Evolutionary conservation across 2,329 filamentous ascomycete genomes (phyloP).

Genomic region (Penicillium sclerotiorum): DNA sequence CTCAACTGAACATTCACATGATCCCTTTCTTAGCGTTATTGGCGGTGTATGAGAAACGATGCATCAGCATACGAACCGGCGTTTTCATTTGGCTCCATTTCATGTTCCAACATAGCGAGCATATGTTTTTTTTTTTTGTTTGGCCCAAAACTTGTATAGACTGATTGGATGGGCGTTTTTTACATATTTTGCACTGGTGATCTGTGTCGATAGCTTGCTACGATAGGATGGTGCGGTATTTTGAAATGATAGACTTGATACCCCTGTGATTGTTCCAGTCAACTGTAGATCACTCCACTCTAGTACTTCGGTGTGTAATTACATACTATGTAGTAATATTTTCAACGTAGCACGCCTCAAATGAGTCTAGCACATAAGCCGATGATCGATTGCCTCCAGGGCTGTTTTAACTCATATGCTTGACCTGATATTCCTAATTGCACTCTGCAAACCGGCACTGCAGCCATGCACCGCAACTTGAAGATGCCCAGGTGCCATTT

Average conservation of each 20-base stretch:
- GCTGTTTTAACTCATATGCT: too few species aligned
- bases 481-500: too few species aligned
- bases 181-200: slow-evolving; percentile 20
- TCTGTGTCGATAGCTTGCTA: slow-evolving; percentile 25
- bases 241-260: slow-evolving; percentile 30
- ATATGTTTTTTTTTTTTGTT: slow-evolving; percentile 9
- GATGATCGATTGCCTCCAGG: too few species aligned
- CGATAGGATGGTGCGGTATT: slow-evolving; percentile 18
- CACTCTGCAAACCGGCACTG: too few species aligned
- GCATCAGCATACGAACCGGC: slow-evolving; percentile 26
- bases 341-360: too few species aligned
- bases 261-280: slow-evolving; percentile 9
- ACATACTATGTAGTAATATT: background rate
- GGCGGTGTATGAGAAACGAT: slow-evolving; percentile 32
- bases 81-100: slow-evolving; percentile 1
- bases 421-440: too few species aligned
- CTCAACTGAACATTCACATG: slow-evolving; percentile 16
- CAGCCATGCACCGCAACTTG: too few species aligned
- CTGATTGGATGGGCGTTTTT: slow-evolving; percentile 14
- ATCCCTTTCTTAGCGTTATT: slow-evolving; percentile 27
- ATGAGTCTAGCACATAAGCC: too few species aligned
- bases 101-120: slow-evolving; percentile 6
- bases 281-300: background rate
- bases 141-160: slow-evolving; percentile 12
- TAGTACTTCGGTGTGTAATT: background rate